phyloP scores from a whole-genome alignment of 768 basidiomycete genomes.

The Macrolepiota albuminosa region DNA sequence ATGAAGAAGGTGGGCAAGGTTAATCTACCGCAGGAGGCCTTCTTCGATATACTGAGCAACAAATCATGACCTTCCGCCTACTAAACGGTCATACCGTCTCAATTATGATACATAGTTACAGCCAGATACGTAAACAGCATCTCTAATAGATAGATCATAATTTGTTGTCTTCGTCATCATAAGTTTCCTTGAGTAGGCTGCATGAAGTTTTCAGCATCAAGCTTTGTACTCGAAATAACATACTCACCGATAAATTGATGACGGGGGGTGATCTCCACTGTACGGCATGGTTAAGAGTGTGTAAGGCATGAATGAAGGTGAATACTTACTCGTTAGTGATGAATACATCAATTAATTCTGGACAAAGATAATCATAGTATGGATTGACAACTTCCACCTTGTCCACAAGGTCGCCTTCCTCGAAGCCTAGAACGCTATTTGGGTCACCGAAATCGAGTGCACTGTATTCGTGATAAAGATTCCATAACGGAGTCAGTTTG shows the following conservation, averaged over 20 bases:
- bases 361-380: constrained; percentile 94
- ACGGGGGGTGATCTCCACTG: constrained; percentile 95
- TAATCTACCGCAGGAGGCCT: constrained; percentile 92
- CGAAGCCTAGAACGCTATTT: constrained; percentile 59
- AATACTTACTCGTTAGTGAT: constrained; percentile 92
- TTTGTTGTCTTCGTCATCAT: constrained; percentile 92
- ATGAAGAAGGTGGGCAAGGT: constrained; percentile 89
- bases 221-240: background rate
- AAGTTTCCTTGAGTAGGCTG: constrained; percentile 88
- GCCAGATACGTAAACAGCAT: constrained; percentile 15
- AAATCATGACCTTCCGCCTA: constrained; percentile 26
- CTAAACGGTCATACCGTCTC: background rate
- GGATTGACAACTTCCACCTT: constrained; percentile 93
- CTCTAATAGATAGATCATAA: constrained; percentile 37
- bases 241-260: constrained; percentile 82
- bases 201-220: constrained; percentile 9
- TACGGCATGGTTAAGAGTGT: background rate
- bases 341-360: constrained; percentile 89
- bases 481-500: constrained; percentile 91
- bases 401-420: constrained; percentile 75
- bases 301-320: constrained; percentile 4
- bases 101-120: constrained; percentile 17
- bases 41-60: constrained; percentile 82
- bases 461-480: constrained; percentile 81
- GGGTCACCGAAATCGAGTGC: constrained; percentile 78